Base-by-base conservation (phyloP, 1,284 basidiomycete genomes). In the Puccinia sorghi region DNA sequence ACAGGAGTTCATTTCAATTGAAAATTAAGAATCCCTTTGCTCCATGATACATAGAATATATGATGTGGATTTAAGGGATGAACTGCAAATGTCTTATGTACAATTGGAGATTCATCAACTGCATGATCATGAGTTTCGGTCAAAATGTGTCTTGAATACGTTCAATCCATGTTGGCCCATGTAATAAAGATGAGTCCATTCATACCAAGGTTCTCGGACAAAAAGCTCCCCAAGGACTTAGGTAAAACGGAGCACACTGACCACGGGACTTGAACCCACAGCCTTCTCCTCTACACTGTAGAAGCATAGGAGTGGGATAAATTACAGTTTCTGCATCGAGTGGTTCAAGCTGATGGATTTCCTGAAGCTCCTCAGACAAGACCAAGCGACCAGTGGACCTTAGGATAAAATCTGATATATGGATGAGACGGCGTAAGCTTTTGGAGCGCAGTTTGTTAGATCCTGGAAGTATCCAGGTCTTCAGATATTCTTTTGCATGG, bases 221-320 rank as follows among this genome's bases (percentile, higher is more conserved):
- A n/a, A n/a, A n/a, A n/a, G n/a, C n/a, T n/a, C n/a, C n/a, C n/a
- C n/a, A n/a, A n/a, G n/a, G n/a, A n/a, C n/a, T n/a, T n/a, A n/a
- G n/a, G n/a, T n/a, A n/a, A n/a, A n/a, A n/a, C 6, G 13, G 13
- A 46, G 43, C 8, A 6, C 69, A 71, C 69, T 71, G 50, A 71
- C 69, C 69, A 71, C 69, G 69, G 69, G 69, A 71, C 69, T 71
- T 46, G 69, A 71, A 71, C 69, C 69, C 69, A 46, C 69, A 71
- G 50, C 69, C 69, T 71, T 71, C 69, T 71, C 69, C 69, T 71
- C 69, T 17, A 32, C 27, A 12, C 13, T 13, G 8, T 25, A 46
- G n/a, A 15, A 0, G 13, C 22, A 20, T 71, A 71, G 69, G 69
- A 71, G 69, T 41, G 69, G 64, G 37, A 46, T 67, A 67, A 25